These are phyloP conservation scores for Ustilago xerochloae DNA, from an alignment of 1,284 basidiomycete genomes.

Conservation along the genomic window DNA sequence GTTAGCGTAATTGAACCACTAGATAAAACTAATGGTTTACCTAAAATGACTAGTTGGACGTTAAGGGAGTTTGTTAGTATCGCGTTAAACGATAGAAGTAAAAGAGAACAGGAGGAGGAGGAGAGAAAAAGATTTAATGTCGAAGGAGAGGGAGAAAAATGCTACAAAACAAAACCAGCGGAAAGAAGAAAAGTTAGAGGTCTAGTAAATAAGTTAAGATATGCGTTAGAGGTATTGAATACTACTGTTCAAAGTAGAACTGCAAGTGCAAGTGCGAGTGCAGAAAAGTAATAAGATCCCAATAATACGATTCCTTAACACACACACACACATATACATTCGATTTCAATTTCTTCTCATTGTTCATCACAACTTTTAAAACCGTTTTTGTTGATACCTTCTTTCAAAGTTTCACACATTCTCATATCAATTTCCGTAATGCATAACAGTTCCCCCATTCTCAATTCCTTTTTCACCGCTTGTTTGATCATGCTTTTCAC, in stretches of 20 bases:
- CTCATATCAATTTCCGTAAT: background rate
- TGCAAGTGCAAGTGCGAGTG: background rate
- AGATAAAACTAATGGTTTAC: conserved; percentile 77
- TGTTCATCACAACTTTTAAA: background rate
- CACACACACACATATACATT: background rate
- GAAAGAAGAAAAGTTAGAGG: conserved; percentile 41
- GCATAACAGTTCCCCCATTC: no score
- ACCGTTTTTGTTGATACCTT: background rate
- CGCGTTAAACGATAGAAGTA: conserved; percentile 69
- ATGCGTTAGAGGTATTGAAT: conserved; percentile 37
- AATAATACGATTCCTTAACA: no score
- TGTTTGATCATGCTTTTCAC: no score
- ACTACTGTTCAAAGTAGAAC: conserved; percentile 30
- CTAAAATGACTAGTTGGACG: conserved; percentile 80
- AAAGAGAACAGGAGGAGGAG: conserved; percentile 42
- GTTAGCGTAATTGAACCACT: conserved; percentile 79
- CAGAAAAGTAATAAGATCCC: background rate
- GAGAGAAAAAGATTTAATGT: conserved; percentile 15
- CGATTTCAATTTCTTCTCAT: background rate
- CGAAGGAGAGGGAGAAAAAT: background rate
- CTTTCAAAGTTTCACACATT: background rate
- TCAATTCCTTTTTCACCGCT: background rate
- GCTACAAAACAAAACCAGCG: conserved; percentile 24
- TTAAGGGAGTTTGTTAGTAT: conserved; percentile 79
- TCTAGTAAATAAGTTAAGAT: conserved; percentile 35